phyloP scores from a whole-genome alignment of 768 basidiomycete genomes.

The Kondoa subrosea region DNA sequence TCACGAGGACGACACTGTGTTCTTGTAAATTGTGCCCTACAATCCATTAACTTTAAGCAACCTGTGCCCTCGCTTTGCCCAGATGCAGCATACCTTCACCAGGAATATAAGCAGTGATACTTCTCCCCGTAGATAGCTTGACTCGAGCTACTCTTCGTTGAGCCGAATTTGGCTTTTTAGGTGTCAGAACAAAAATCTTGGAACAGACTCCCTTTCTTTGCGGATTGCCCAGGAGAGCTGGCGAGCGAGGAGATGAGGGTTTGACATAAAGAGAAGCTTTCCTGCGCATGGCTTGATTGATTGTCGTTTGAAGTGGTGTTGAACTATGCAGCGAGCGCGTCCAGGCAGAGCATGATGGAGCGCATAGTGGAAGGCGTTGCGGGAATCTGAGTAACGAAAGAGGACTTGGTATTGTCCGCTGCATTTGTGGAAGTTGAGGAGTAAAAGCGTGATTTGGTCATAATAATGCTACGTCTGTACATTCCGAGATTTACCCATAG shows the following conservation, averaged over 20 bases:
- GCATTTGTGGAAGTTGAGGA: no score
- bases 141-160: conserved; percentile 92
- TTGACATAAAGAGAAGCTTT: no score
- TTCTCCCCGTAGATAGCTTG: conserved; percentile 74
- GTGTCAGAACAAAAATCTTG: conserved; percentile 52
- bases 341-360: not conserved
- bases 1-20: conserved; percentile 84
- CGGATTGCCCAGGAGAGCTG: conserved; percentile 58
- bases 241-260: conserved; percentile 46
- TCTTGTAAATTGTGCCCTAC: conserved; percentile 87
- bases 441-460: no score
- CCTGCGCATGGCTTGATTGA: conserved; percentile 73
- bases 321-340: not conserved
- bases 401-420: no score
- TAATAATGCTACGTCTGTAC: not conserved
- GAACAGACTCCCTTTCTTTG: conserved; percentile 87
- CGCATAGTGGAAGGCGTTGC: not conserved
- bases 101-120: conserved; percentile 80
- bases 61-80: not conserved
- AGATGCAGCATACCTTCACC: conserved; percentile 42
- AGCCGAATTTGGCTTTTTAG: conserved; percentile 97
- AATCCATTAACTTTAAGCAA: not conserved
- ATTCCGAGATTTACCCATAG: not conserved
- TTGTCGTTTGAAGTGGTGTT: conserved; percentile 35
- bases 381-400: no score